Evolutionary conservation across 306 rosid genomes (phyloP), one percentile per base, ranked within the genome.

Genomic region (Carpinus fangiana): DNA sequence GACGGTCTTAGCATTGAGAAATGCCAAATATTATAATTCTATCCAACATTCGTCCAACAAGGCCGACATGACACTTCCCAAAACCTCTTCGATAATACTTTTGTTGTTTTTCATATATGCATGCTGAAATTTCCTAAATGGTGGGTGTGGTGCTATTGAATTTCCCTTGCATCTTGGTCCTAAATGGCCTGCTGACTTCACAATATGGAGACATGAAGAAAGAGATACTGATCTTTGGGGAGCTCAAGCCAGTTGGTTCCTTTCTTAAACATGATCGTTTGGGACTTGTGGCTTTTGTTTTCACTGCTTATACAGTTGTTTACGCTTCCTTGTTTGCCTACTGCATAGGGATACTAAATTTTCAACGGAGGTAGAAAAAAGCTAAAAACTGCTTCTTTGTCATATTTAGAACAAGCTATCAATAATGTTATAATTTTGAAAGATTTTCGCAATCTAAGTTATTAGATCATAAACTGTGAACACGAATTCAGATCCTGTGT

Each of bases 111-210:
- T 47, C 31, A 51, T 71, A 28, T 83, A 28, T 83, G 7, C 34
- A n/a, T 52, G 89, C 93, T 90, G 97, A 90, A 87, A 92, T 88
- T 92, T 86, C 97, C 97, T 17, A 92, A 92, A 78, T 92, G 95
- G 93, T 92, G 97, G 97, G 48, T 88, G 46, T 92, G 95, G 97
- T 84, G 89, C 82, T 92, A 88, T 75, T 90, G 93, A 95, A 89
- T 92, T 66, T 87, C 88, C 41, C 97, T 95, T 18, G 88, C 93
- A 84, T 80, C 93, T 45, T 92, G 97, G 97, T 92, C 55, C 78
- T 92, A 59, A 87, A 92, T 80, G 95, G 91, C 20, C 80, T 90
- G 20, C 57, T 92, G 82, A 90, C 95, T 76, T 92, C 97, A 73
- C 97, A 92, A 53, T 92, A 88, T 82, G 91, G 97, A 73, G 88